Conservation (phyloP, 1,284 basidiomycete genomes). For the Pseudozyma hubeiensis region DNA sequence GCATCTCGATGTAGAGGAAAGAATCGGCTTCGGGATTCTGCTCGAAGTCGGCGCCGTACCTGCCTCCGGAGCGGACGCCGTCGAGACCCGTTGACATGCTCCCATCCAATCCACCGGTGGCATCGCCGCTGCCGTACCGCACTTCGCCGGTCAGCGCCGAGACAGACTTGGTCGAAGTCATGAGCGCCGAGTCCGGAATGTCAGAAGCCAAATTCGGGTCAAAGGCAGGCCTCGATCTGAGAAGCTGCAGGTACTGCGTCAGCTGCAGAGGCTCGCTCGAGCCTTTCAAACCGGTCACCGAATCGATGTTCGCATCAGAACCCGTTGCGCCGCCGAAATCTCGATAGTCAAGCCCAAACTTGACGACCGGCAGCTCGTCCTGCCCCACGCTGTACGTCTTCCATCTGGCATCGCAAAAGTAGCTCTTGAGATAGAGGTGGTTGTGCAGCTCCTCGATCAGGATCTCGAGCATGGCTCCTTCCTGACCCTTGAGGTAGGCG, state of each 20-base stretch:
- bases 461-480: conserved; percentile 76
- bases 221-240: conserved; percentile 44
- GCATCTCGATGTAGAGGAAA: conserved; percentile 91
- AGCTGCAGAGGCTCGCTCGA: conserved; percentile 39
- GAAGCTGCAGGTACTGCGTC: conserved; percentile 43
- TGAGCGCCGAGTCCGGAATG: conserved; percentile 36
- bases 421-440: conserved; percentile 96
- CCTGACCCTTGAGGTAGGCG: conserved; percentile 86
- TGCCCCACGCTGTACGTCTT: conserved; percentile 84
- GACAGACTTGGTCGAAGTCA: conserved; percentile 35
- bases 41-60: conserved; percentile 42
- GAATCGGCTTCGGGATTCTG: conserved; percentile 89
- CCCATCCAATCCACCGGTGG: conserved; percentile 1
- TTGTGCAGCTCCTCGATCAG: conserved; percentile 94
- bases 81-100: background rate
- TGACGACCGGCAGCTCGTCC: conserved; percentile 69
- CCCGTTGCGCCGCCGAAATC: background rate
- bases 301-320: background rate
- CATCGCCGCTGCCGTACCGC: conserved; percentile 4
- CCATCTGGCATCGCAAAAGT: conserved; percentile 96
- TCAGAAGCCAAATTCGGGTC: conserved; percentile 51
- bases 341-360: conserved; percentile 54
- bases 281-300: background rate
- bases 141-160: conserved; percentile 42
- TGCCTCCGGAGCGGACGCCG: conserved; percentile 7